phyloP scores from a whole-genome alignment of 495 filamentous ascomycete species.

The Cairneyella variabilis region DNA sequence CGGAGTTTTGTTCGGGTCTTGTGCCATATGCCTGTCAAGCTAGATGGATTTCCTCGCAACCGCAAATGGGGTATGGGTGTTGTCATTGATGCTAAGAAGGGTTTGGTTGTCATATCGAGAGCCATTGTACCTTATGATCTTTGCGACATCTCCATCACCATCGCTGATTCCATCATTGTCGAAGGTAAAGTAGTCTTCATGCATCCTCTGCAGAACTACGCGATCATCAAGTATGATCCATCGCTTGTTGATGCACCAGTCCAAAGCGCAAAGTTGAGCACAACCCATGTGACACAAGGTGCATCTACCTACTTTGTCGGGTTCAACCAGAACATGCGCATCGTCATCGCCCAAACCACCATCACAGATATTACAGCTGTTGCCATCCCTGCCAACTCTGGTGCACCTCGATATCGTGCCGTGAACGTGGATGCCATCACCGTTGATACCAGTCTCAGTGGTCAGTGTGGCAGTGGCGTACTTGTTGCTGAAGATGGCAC shows the following conservation, averaged over 20 bases:
- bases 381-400: constrained; percentile 87
- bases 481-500: constrained; percentile 85
- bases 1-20: constrained; percentile 91
- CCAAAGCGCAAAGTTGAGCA: constrained; percentile 78
- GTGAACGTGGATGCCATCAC: constrained; percentile 98
- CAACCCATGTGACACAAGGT: constrained; percentile 77
- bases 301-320: constrained; percentile 93
- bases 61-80: constrained; percentile 92
- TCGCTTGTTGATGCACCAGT: constrained; percentile 89
- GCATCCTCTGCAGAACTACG: constrained; percentile 98
- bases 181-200: constrained; percentile 93
- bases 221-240: constrained; percentile 92
- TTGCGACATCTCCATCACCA: constrained; percentile 90
- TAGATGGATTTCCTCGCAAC: constrained; percentile 92
- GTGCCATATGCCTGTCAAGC: constrained; percentile 88
- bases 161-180: constrained; percentile 93
- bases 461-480: constrained; percentile 93
- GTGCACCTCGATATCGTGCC: constrained; percentile 89
- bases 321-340: constrained; percentile 91
- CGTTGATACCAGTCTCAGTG: constrained; percentile 85
- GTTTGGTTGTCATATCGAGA: constrained; percentile 86
- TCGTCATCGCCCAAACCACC: constrained; percentile 89
- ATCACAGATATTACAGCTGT: constrained; percentile 98
- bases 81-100: constrained; percentile 93
- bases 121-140: constrained; percentile 95